Base-by-base conservation (phyloP, 2,329 filamentous ascomycete genomes). In the Aspergillus brasiliensis region DNA sequence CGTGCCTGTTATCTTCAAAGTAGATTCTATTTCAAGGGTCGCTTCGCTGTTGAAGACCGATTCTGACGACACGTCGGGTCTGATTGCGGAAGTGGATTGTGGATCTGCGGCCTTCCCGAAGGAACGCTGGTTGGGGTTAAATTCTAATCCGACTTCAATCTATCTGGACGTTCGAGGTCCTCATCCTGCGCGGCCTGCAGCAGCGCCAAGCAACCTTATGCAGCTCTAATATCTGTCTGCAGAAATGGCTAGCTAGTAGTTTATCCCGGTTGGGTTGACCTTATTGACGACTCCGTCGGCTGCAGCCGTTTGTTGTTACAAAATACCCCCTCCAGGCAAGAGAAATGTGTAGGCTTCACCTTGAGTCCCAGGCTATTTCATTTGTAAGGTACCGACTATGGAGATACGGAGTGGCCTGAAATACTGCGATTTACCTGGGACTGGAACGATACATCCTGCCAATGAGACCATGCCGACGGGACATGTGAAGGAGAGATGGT, bases 81-180 rank as follows among this genome's bases (percentile, higher is more conserved):
- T 31, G 17, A 17, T 23, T 3, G 31, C 31, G 21, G 49, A 23
- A 52, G 34, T 52, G n/a, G 28, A 38, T n/a, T 5, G 17, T 31
- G 28, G 49, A 52, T 52, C 49, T 52, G 49, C 28, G 28, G n/a
- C 28, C 28, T 17, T 37, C 19, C 49, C 46, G 46, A 49, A 49
- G 46, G 46, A 31, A n/a, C 46, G 15, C 46, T 31, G 21, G 38
- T 31, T 21, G 31, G 49, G 49, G 49, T 38, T 52, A 52, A 52
- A 52, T 38, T 52, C 28, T 52, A 37, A 52, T 52, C 49, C 49
- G 49, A 52, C 49, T 25, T 52, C 28, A 31, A 37, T 52, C 49
- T 25, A 52, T 52, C 31, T 6, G 27, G 49, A 28, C 21, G 49
- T 19, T 10, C 27, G 25, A 51, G 48, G 48, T 19, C 31, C 48